Evolutionary conservation across 495 filamentous ascomycete species (phyloP).

Genomic region (Penicillium herquei): DNA sequence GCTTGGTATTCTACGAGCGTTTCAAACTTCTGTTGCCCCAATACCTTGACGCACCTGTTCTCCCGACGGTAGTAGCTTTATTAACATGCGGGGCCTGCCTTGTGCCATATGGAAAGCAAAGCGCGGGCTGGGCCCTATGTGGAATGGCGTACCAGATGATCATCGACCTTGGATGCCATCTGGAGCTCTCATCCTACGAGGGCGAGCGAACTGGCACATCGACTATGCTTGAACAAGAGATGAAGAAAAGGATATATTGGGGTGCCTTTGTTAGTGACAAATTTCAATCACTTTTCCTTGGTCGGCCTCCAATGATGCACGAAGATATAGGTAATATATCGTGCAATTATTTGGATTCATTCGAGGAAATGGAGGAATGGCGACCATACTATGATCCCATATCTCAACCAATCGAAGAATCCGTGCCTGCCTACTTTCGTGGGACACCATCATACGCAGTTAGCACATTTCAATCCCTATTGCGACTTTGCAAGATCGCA

Average conservation of each 20-base stretch:
- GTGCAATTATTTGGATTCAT: constrained; percentile 24
- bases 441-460: background rate
- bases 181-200: constrained; percentile 8
- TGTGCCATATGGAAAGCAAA: constrained; percentile 15
- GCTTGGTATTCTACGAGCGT: constrained; percentile 14
- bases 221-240: constrained; percentile 11
- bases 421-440: background rate
- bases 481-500: constrained; percentile 14
- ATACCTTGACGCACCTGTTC: constrained; percentile 14
- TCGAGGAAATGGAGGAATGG: constrained; percentile 37
- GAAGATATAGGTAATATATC: constrained; percentile 11
- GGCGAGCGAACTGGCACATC: background rate
- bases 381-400: constrained; percentile 21
- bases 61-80: constrained; percentile 15
- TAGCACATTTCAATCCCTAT: background rate
- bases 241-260: constrained; percentile 25
- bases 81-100: constrained; percentile 13
- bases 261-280: constrained; percentile 29
- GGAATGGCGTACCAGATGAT: constrained; percentile 34
- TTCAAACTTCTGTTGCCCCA: constrained; percentile 12
- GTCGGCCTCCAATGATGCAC: constrained; percentile 19
- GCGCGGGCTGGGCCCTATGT: constrained; percentile 19
- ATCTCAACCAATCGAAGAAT: background rate
- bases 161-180: constrained; percentile 33
- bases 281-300: constrained; percentile 28